Base-by-base conservation (phyloP, 768 basidiomycete species). In the Multifurca ochricompacta region DNA sequence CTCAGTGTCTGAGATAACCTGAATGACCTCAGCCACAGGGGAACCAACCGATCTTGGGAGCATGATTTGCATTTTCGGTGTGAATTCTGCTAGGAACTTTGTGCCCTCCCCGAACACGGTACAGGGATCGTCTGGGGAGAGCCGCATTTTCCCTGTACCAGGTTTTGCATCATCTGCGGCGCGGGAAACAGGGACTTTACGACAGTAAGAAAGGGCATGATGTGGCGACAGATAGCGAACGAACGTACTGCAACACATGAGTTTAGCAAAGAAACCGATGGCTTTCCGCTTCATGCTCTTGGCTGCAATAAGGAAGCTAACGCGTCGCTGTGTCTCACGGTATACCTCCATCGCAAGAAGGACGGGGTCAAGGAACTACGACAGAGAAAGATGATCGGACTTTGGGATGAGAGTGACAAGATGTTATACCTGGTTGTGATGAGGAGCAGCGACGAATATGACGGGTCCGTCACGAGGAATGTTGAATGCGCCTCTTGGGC, bases 401-500 rank as follows among this genome's bases (percentile, higher is more conserved):
- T 7, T 27, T 25, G 16, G 6, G 48, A 48, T 32, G 54, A 30
- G 40, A 51, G 56, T 25, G 51, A 53, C 41, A 37, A 28, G 64
- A 34, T 61, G 51, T 58, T 70, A 46, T 64, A 83, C 91, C 73
- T 93, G 91, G 67, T 96, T 96, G 64, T 84, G 82, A 69, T 96
- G 94, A 32, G 93, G 93, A 6, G 89, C 94, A 44, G 80, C 92
- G 43, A 92, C 94, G 68, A 98, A 94, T 62, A 98, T 89, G 53
- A 95, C 80, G 4, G 95, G 87, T 0, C 92, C 95, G 54, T 87
- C 77, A 51, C 76, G 77, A 25, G 94, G 94, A 55, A 98, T 89
- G 67, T 96, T 87, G 77, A 85, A 96, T 27, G 92, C 86, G 42
- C 95, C 90, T 68, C 95, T 76, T 1, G 92, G 89, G 52, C 94